Base-by-base conservation (phyloP, 2,329 filamentous ascomycete genomes). In the Bipolaris zeicola region DNA sequence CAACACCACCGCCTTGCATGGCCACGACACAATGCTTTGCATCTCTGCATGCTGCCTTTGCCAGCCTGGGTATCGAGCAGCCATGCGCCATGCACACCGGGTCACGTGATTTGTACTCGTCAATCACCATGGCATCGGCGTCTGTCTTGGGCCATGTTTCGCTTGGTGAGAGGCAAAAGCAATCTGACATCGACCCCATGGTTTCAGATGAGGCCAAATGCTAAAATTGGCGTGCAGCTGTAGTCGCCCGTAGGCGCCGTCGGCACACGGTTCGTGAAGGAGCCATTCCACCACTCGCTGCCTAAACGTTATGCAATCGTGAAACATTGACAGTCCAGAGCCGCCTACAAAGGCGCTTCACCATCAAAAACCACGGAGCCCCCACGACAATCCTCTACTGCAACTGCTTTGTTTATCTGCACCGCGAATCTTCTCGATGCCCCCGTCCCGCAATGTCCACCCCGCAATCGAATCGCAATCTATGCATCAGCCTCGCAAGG, bases 291-390 rank as follows among this genome's bases (percentile, higher is more conserved):
- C 61, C 58, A 62, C 46, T 63, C 41, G 50, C 47, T 43, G 24
- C 39, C 41, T 36, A 37, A 34, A 51, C 42, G 51, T 48, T 43
- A 56, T 45, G 50, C 55, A 57, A 56, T 52, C 31, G 38, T 69
- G 66, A 67, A 69, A 69, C 66, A 67, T 45, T 50, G 57, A 57
- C 58, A 54, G 52, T 34, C 55, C 51, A 59, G 58, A 64, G 55
- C 61, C 58, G 60, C 63, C 54, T 46, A 39, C 47, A 41, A 41
- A 47, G 24, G 53, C 57, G 52, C 58, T 43, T 54, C 55, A 50
- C 5, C 31, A n/a, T 11, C 2, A 4, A 33, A 41, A 38, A 8
- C 13, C 16, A 46, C 42, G 20, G 43, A 43, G 49, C 37, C 10
- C 10, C 28, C 28, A 31, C 28, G 7, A 5, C 28, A 5, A 11